Base-by-base conservation (phyloP, 495 filamentous ascomycete species). In the Hypoxylon cercidicola region DNA sequence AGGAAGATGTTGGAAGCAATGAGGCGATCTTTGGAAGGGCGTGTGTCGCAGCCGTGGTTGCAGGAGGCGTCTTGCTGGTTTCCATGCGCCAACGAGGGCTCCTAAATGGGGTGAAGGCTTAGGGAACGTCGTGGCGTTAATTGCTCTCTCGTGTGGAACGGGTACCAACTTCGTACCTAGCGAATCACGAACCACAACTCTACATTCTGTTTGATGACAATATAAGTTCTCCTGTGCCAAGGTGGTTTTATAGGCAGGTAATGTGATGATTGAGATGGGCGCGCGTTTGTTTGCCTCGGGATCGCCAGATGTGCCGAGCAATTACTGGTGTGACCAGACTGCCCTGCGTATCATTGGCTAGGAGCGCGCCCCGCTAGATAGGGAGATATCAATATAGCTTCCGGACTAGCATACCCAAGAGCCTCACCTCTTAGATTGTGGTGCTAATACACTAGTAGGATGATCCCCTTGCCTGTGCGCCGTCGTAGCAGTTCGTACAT, bases 41-140 rank as follows among this genome's bases (percentile, higher is more conserved):
- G 4, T 47, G 41, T 32, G 32, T 50, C 55, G 20, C 43, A 46
- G 53, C 35, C 20, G 35, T 30, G 48, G 47, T 43, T 45, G 48
- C 23, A 40, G 58, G 53, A 48, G 57, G 47, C 32, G 34, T 25
- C n/a, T 43, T 45, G 23, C 56, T 43, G 32, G 30, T 34, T 35
- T 59, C 32, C 43, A 46, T 51, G 39, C 10, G 28, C 16, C 13
- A 51, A 32, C 43, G 57, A 21, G 18, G 40, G 48, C 52, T 54
- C 15, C 49, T 47, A 53, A 62, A 37, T 2, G 47, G 46, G 12
- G 15, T 9, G 35, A 54, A 48, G 52, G 34, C 23, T 48, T 3
- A 35, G 16, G 39, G 35, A 41, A 49, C 48, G 13, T 67, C n/a
- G 48, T 41, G 58, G 53, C 53, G 58, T 62, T 55, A 28, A 13